Base-by-base conservation (phyloP, 371 early-diverging fungal genomes). In the Mortierella sp. region DNA sequence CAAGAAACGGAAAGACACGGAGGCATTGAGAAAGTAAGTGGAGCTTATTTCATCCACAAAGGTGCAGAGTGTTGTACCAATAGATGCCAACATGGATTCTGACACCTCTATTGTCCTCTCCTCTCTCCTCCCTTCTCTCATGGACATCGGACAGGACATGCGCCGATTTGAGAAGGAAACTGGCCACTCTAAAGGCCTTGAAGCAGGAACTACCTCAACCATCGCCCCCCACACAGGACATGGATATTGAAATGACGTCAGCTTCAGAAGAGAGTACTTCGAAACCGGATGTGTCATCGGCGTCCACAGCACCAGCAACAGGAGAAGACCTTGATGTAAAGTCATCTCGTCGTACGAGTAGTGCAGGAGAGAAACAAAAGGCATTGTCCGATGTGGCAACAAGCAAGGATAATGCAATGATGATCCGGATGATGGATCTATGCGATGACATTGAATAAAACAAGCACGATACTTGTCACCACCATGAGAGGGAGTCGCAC, bases 1-100 rank as follows among this genome's bases (percentile, higher is more conserved):
- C 43, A 81, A 81, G 53, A 86, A 89, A 50, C 65, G 72, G 14
- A 76, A 82, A 29, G 82, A 82, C 41, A 82, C 88, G 0, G 80
- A 61, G n/a, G 83, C 85, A 12, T 27, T 91, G 37, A 63, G 69
- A 68, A 80, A 61, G 91, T 88, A 81, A 39, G 66, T 29, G 3
- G 2, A 5, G 0, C 28, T 40, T 45, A 2, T 25, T 51, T 13
- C 10, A 45, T 45, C n/a, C 7, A 19, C 17, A 45, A 6, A 45
- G 45, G 19, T 12, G 10, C 7, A 45, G 19, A 19, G 19, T 6
- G n/a, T 6, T 16, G 19, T 6, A 6, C 10, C 6, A n/a, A 50
- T 24, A 21, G 12, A 44, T 1, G 21, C 22, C 29, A n/a, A n/a
- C n/a, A n/a, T n/a, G n/a, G n/a, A n/a, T 8, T 19, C 14, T 17